Percentiles rank a stretch among this genome's conserved stretches.
Evolutionary conservation across 73 alveolate species (phyloP).

Genomic region (Paramecium bursaria): DNA sequence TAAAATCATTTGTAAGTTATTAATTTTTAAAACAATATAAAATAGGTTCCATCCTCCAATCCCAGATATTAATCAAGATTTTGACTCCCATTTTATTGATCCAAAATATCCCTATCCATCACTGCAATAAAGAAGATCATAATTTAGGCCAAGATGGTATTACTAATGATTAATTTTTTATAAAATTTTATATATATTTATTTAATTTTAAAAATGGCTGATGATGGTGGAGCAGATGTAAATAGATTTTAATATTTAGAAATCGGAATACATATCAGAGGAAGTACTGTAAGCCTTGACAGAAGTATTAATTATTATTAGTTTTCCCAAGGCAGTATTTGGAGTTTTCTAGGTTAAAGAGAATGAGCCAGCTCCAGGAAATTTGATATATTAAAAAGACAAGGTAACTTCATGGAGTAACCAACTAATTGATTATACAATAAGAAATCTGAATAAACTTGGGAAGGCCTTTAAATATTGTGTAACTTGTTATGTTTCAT

Average conservation of each 20-base stretch:
- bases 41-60: too few species aligned
- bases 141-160: too few species aligned
- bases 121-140: too few species aligned
- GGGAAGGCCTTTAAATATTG: conserved; percentile 80
- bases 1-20: too few species aligned
- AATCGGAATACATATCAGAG: conserved; percentile 68
- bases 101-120: too few species aligned
- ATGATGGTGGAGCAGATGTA: conserved; percentile 65
- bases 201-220: conserved; percentile 52
- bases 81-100: too few species aligned
- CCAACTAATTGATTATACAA: conserved; percentile 77
- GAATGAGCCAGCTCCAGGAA: conserved; percentile 64
- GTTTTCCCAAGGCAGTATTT: neutral
- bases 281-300: conserved; percentile 69
- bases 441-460: conserved; percentile 76
- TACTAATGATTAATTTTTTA: too few species aligned
- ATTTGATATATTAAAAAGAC: conserved; percentile 76
- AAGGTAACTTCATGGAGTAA: conserved; percentile 82
- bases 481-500: conserved; percentile 76
- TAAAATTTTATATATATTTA: too few species aligned
- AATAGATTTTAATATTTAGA: neutral
- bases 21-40: too few species aligned
- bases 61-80: too few species aligned
- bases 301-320: conserved; percentile 12
- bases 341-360: conserved; percentile 64